Evolutionary conservation across 2,329 filamentous ascomycete species (phyloP), one percentile per base, ranked within the genome.

Genomic region (Ophiostoma australiae): DNA sequence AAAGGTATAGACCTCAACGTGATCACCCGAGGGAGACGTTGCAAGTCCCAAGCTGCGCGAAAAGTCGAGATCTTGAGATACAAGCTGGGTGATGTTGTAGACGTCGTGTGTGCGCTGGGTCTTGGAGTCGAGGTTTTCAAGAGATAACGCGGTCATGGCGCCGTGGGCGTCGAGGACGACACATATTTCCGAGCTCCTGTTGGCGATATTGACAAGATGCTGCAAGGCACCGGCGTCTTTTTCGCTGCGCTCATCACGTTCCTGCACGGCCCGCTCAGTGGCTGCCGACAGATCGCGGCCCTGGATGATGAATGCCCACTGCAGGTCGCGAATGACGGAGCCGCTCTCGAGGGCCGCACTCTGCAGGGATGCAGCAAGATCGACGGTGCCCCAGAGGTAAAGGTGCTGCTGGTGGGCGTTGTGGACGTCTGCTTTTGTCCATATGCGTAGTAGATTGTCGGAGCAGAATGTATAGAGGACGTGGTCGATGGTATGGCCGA

Each of bases 401-500:
- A 97, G 83, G 5, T 91, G 87, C 69, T 92, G 89, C 15, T 89
- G 83, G 5, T 65, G 63, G 20, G 69, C 66, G 27, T 89, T 87
- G 75, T 91, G 87, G 52, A 88, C 85, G 73, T 97, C 92, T 5
- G 88, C 89, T 10, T 90, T 86, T 0, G 90, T 90, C 94, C 94
- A 99, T 58, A 97, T 86, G 66, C 94, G 87, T 73, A 98, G 82
- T 68, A 90, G 83, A 72, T 90, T 89, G 78, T 99, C 95, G 17
- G 88, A 85, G 75, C 93, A 96, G 74, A 94, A 88, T 0, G 95
- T 97, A 77, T 97, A 98, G 1, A 99, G 84, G 0, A 97, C 90
- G 79, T 97, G 95, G 55, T 95, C 91, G 70, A 90, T 86, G 6
- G 88, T 89, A 77, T 97, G 91, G 48, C 94, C 92, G 17, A 88